Percentiles rank a stretch among this genome's conserved stretches.
phyloP scores from a whole-genome alignment of 2,329 filamentous ascomycete species.

The Ophiostoma sp. region DNA sequence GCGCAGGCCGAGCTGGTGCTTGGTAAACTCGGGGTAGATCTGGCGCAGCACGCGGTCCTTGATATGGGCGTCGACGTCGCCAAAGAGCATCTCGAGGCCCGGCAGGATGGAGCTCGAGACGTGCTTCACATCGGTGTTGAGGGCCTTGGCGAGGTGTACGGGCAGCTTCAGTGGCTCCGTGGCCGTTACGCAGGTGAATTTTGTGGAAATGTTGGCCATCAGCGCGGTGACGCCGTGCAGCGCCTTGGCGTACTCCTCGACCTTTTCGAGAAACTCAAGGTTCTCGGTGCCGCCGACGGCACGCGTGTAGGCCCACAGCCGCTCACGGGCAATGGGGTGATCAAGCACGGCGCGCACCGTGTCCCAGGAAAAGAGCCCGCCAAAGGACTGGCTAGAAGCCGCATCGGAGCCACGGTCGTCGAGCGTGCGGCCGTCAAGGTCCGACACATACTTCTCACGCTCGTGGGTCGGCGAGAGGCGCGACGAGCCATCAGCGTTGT shows the following conservation, averaged over 20 bases:
- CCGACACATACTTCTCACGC: constrained; percentile 7
- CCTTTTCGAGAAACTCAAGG: constrained; percentile 46
- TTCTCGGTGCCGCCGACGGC: constrained; percentile 43
- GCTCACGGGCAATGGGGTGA: constrained; percentile 43
- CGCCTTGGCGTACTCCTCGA: constrained; percentile 41
- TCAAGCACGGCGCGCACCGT: constrained; percentile 47
- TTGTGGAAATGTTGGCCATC: constrained; percentile 35
- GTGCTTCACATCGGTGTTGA: constrained; percentile 45
- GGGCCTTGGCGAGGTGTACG: constrained; percentile 35
- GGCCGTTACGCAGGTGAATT: constrained; percentile 37
- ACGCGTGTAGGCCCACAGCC: constrained; percentile 47
- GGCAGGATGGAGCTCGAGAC: constrained; percentile 42
- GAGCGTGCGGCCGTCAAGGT: constrained; percentile 35
- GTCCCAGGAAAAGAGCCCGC: constrained; percentile 38
- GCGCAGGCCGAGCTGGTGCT: constrained; percentile 43
- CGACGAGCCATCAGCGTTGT: constrained; percentile 38
- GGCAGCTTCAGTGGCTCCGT: constrained; percentile 41
- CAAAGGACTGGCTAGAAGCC: not conserved
- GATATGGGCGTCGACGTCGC: constrained; percentile 37
- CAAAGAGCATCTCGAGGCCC: constrained; percentile 40
- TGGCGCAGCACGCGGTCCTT: constrained; percentile 39
- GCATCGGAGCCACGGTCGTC: not conserved
- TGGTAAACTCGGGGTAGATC: constrained; percentile 47
- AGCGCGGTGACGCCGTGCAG: constrained; percentile 38
- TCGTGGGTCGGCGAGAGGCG: constrained; percentile 26